Conservation (phyloP, 2,329 filamentous ascomycete genomes). For the Monilinia fructigena region DNA sequence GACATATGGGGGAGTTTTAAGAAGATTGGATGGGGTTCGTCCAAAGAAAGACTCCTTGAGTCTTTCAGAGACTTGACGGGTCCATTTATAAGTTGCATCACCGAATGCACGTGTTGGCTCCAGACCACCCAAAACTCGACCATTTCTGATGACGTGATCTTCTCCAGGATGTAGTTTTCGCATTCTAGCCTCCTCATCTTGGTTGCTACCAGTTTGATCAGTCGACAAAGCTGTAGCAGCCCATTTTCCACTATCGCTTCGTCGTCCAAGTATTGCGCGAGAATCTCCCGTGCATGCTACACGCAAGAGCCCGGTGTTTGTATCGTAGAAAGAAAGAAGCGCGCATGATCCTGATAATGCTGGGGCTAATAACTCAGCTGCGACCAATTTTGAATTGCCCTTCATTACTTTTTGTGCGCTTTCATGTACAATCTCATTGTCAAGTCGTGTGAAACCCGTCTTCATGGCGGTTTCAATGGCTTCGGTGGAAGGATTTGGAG, state of each 20-base stretch:
- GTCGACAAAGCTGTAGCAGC: constrained; percentile 83
- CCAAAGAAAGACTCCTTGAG: constrained; percentile 87
- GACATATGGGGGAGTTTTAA: constrained; percentile 94
- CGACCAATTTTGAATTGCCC: constrained; percentile 82
- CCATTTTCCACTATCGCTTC: constrained; percentile 81
- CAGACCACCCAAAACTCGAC: constrained; percentile 84
- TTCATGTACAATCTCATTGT: constrained; percentile 91
- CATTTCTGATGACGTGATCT: constrained; percentile 81
- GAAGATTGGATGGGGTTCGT: constrained; percentile 68
- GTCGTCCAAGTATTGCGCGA: constrained; percentile 85
- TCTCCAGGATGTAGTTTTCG: constrained; percentile 87
- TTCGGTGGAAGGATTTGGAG: constrained; percentile 67
- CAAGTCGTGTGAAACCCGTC: constrained; percentile 80
- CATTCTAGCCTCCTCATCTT: constrained; percentile 78
- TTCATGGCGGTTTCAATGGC: constrained; percentile 91
- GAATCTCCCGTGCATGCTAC: constrained; percentile 96
- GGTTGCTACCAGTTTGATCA: constrained; percentile 90
- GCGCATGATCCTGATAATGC: constrained; percentile 97
- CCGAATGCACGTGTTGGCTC: constrained; percentile 95
- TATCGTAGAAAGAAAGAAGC: constrained; percentile 94
- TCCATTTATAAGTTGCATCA: constrained; percentile 97
- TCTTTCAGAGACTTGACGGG: constrained; percentile 75
- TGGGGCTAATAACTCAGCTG: constrained; percentile 86
- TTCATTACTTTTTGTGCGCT: constrained; percentile 90
- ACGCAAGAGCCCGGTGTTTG: constrained; percentile 78